Base-by-base conservation (phyloP, 2,329 filamentous ascomycete species). In the Aspergillus sp. region DNA sequence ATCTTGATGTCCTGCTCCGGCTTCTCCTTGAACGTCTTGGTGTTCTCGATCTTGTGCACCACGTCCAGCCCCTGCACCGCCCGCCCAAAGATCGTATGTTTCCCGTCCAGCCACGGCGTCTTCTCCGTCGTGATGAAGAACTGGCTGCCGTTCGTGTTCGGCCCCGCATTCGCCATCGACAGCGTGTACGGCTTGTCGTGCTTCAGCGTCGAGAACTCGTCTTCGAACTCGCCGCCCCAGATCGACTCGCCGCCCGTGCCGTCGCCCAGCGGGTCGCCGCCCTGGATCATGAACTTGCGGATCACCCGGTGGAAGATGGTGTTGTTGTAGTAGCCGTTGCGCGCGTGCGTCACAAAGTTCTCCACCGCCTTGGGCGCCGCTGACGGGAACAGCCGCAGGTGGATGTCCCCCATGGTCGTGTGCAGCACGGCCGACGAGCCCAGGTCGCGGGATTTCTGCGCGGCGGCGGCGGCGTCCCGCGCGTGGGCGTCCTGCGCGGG, bases 51-150 rank as follows among this genome's bases (percentile, higher is more conserved):
- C 77, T 88, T 90, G 71, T 97, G 91, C 55, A 99, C 87, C 17
- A 99, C 91, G 71, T 99, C 94, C 68, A 97, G 77, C 0, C 94
- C 94, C 68, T 92, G 88, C 34, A 93, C 87, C 1, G 91, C 92
- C 38, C 94, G 81, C 0, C 94, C 94, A 69, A 99, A 99, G 49
- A 99, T 89, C 0, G 93, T 97, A 71, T 99, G 94, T 72, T 97
- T 96, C 58, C 88, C 87, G 70, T 99, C 94, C 48, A 99, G 75
- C 94, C 94, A 99, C 5, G 91, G 88, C 78, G 94, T 91, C 76
- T 96, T 96, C 73, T 97, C 95, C 0, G 93, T 97, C 0, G 94
- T 99, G 61, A 99, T 96, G 66, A 99, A 99, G 71, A 99, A 99
- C 71, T 99, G 94, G 66, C 88, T 94, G 13, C 89, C 94, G 69